phyloP scores from a whole-genome alignment of 2,329 filamentous ascomycete species.

The Pseudopithomyces chartarum region DNA sequence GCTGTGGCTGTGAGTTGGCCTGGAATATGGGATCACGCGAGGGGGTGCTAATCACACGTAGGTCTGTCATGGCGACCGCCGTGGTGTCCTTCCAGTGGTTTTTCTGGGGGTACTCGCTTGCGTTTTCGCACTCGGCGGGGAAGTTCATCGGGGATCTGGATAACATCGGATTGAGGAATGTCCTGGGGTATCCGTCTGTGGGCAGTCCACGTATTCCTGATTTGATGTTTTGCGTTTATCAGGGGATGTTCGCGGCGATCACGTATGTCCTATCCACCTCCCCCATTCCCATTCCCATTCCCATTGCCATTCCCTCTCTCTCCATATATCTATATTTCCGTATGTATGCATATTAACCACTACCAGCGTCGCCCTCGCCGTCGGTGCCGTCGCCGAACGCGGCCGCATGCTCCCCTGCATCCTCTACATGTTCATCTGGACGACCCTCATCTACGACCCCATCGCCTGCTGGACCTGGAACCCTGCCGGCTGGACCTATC shows the following conservation, averaged over 20 bases:
- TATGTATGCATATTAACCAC: no score
- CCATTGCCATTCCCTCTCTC: no score
- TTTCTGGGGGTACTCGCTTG: constrained; percentile 88
- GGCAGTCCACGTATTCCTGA: constrained; percentile 77
- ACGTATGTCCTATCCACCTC: constrained; percentile 68
- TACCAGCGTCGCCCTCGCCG: constrained; percentile 79
- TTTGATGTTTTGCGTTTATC: constrained; percentile 82
- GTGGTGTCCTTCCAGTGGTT: constrained; percentile 92
- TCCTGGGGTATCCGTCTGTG: constrained; percentile 76
- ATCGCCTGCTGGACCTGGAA: constrained; percentile 98
- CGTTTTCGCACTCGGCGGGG: constrained; percentile 78
- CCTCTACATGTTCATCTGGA: constrained; percentile 93
- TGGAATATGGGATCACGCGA: background rate
- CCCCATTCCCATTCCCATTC: no score
- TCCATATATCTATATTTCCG: no score
- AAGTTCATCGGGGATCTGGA: constrained; percentile 77
- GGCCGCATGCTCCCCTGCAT: constrained; percentile 87
- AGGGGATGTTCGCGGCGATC: constrained; percentile 87
- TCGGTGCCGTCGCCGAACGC: constrained; percentile 83
- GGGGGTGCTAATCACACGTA: background rate
- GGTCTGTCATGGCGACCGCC: constrained; percentile 76
- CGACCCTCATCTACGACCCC: constrained; percentile 86
- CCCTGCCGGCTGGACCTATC: constrained; percentile 75
- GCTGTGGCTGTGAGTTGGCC: constrained; percentile 66
- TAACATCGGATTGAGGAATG: constrained; percentile 79